Evolutionary conservation across 2,329 filamentous ascomycete species (phyloP), one percentile per base, ranked within the genome.

Genomic region (Cytospora piceicola): DNA sequence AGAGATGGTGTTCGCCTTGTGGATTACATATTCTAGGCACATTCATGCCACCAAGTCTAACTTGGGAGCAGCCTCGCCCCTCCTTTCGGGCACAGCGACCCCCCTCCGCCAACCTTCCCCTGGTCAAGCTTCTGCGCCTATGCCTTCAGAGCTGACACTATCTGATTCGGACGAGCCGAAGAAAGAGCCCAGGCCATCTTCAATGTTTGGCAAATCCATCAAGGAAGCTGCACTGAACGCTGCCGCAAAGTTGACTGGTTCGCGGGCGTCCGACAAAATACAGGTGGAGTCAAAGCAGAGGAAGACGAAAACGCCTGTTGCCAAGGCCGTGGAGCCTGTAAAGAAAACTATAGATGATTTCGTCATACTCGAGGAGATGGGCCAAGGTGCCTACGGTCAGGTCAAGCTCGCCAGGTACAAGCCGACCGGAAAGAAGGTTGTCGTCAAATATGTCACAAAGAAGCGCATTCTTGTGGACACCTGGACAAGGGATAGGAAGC

Each of bases 401-500:
- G 95, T 99, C 66, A 99, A 99, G 77, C 85, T 99, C 57, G 94
- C 92, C 61, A 88, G 94, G 34, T 91, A 95, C 79, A 96, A 94
- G 79, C 88, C 89, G 72, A 87, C 85, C 60, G 87, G 86, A 61
- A 91, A 90, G 75, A 97, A 96, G 77, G 91, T 96, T 69, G 94
- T 99, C 24, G 85, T 99, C 74, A 99, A 99, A 77, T 99, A 96
- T 76, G 95, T 99, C 58, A 98, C 95, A 6, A 99, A 99, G 79
- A 89, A 92, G 66, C 91, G 94, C 54, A 99, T 99, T 76, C 85
- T 99, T 17, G 94, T 99, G 68, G 95, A 99, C 78, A 99, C 95
- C 0, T 99, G 95, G 95, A 98, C 94, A 36, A 88, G 95, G 65
- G 95, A 99, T 78, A 89, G 95, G 55, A 88, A 91, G 63, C 85